Percentiles rank a stretch among this genome's conserved stretches.
Conservation (phyloP, 2,329 filamentous ascomycete genomes). For the Trichophaea hybrida region DNA sequence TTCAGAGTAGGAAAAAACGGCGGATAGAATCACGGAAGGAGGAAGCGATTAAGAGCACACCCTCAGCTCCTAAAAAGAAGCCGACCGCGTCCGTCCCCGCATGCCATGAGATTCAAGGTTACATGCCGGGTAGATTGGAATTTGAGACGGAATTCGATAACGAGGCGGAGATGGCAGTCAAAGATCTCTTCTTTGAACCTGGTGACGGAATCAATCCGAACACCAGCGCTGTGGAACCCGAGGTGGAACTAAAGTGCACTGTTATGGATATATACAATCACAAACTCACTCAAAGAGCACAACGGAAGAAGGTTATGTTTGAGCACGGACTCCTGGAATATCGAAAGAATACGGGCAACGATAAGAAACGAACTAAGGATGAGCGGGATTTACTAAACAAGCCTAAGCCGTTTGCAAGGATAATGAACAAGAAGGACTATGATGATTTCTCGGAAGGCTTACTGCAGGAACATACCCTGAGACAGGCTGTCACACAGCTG, state of each 20-base stretch:
- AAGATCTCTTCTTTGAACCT: slow-evolving; percentile 95
- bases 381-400: slow-evolving; percentile 84
- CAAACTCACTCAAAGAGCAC: slow-evolving; percentile 73
- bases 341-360: slow-evolving; percentile 69
- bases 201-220: slow-evolving; percentile 78
- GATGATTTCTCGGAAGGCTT: slow-evolving; percentile 71
- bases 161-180: slow-evolving; percentile 93
- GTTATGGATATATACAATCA: slow-evolving; percentile 98
- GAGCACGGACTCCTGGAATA: slow-evolving; percentile 91
- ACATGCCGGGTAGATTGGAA: slow-evolving; percentile 93
- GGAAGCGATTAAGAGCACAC: slow-evolving; percentile 65
- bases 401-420: slow-evolving; percentile 85
- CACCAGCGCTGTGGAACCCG: slow-evolving; percentile 77
- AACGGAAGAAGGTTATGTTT: slow-evolving; percentile 92
- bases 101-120: slow-evolving; percentile 95
- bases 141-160: slow-evolving; percentile 98
- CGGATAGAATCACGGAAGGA: slow-evolving; percentile 87
- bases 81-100: slow-evolving; percentile 88
- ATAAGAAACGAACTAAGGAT: slow-evolving; percentile 94
- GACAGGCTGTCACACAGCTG: slow-evolving; percentile 75
- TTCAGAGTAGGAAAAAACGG: slow-evolving; percentile 81
- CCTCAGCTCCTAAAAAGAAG: slow-evolving; percentile 81
- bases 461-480: slow-evolving; percentile 78
- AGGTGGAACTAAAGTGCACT: slow-evolving; percentile 93
- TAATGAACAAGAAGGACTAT: slow-evolving; percentile 92